phyloP scores from a whole-genome alignment of 768 basidiomycete genomes.

The Phylloporus arenicola region DNA sequence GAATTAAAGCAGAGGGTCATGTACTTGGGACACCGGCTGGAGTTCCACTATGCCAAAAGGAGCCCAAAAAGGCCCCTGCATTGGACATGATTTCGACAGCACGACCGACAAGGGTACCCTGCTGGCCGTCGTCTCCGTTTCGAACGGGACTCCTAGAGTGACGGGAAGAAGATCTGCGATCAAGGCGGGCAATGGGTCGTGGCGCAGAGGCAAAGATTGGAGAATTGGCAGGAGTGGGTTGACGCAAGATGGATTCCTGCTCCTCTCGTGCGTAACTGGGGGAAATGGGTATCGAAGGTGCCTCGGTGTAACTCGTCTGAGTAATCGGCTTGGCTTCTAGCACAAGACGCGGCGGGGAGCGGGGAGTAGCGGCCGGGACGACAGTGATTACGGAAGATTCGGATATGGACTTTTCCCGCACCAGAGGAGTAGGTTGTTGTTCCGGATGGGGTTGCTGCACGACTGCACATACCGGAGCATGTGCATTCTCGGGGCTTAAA shows the following conservation, averaged over 20 bases:
- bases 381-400: slow-evolving; percentile 18
- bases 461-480: background rate
- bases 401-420: slow-evolving; percentile 11
- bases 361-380: slow-evolving; percentile 8
- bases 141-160: slow-evolving; percentile 24
- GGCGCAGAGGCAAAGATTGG: slow-evolving; percentile 34
- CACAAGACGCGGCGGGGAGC: slow-evolving; percentile 25
- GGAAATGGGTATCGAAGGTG: slow-evolving; percentile 21
- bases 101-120: slow-evolving; percentile 47
- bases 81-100: slow-evolving; percentile 77
- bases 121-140: slow-evolving; percentile 26
- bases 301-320: slow-evolving; percentile 22
- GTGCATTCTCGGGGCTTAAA: slow-evolving; percentile 26
- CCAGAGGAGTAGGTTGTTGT: slow-evolving; percentile 7
- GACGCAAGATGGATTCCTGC: slow-evolving; percentile 34
- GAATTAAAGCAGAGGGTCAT: slow-evolving; percentile 4
- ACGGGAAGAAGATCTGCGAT: slow-evolving; percentile 14
- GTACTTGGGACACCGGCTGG: slow-evolving; percentile 18
- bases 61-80: slow-evolving; percentile 72
- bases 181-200: slow-evolving; percentile 2
- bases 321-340: slow-evolving; percentile 26
- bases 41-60: slow-evolving; percentile 42
- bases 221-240: slow-evolving; percentile 62
- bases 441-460: slow-evolving; percentile 10
- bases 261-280: slow-evolving; percentile 27